Conservation (phyloP, 768 basidiomycete species). For the Podaxis sp. region DNA sequence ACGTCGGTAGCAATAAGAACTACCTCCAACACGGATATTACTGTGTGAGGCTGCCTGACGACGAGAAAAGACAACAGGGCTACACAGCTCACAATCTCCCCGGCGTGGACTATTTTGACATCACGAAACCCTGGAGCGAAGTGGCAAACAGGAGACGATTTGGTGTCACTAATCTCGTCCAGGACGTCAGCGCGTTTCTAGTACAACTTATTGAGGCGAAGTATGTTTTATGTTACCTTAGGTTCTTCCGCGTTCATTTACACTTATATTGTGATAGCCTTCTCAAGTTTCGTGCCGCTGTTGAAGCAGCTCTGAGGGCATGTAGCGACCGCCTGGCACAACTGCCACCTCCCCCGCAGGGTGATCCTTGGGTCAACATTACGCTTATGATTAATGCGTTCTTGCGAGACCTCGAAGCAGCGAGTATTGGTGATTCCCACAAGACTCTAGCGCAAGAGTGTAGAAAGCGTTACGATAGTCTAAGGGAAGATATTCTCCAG, state of each 20-base stretch:
- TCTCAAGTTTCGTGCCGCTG: conserved; percentile 41
- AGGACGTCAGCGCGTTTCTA: conserved; percentile 51
- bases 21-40: conserved; percentile 58
- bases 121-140: conserved; percentile 52
- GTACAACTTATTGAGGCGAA: conserved; percentile 49
- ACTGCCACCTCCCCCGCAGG: conserved; percentile 45
- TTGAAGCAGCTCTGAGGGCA: conserved; percentile 37
- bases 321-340: conserved; percentile 31
- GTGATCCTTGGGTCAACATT: conserved; percentile 42
- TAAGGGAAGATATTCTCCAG: conserved; percentile 3
- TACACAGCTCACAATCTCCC: conserved; percentile 40
- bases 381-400: conserved; percentile 44
- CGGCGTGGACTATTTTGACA: conserved; percentile 46
- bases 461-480: not conserved
- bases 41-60: conserved; percentile 65
- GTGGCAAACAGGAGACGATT: conserved; percentile 47
- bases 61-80: conserved; percentile 43
- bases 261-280: conserved; percentile 34
- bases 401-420: conserved; percentile 29
- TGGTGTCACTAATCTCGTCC: conserved; percentile 54
- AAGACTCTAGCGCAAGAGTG: conserved; percentile 15
- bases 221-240: conserved; percentile 34
- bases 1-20: conserved; percentile 24
- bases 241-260: not conserved
- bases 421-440: conserved; percentile 12